A percentile compares a stretch with the other conserved stretches of the same genome.
Evolutionary conservation across 768 basidiomycete genomes (phyloP).

Genomic region (Astraeus odoratus): DNA sequence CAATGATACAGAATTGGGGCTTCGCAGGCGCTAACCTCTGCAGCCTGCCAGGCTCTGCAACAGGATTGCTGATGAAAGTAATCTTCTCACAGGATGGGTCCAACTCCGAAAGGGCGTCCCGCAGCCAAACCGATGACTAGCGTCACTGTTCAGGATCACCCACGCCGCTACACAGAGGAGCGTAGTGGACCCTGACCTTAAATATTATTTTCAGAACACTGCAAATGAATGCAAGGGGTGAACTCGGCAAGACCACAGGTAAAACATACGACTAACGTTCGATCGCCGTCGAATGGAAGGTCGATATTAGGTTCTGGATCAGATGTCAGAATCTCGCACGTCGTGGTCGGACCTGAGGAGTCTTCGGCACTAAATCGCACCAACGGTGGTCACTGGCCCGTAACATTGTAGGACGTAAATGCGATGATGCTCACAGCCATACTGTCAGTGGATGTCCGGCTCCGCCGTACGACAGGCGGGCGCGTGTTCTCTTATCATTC

Average conservation of each 20-base stretch:
- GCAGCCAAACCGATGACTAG: slow-evolving; percentile 79
- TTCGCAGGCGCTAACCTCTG: slow-evolving; percentile 25
- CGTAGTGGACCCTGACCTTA: slow-evolving; percentile 43
- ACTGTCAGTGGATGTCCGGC: slow-evolving; percentile 72
- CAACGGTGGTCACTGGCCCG: slow-evolving; percentile 1
- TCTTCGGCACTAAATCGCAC: slow-evolving; percentile 58
- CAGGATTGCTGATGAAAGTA: slow-evolving; percentile 74
- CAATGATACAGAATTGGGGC: slow-evolving; percentile 75
- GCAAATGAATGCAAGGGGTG: slow-evolving; percentile 3
- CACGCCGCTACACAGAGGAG: not conserved
- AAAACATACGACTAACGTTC: slow-evolving; percentile 36
- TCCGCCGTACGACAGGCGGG: slow-evolving; percentile 81
- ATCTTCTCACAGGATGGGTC: slow-evolving; percentile 84
- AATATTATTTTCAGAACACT: slow-evolving; percentile 81
- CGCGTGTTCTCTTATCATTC: slow-evolving; percentile 64
- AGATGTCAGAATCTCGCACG: slow-evolving; percentile 80
- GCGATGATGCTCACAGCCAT: slow-evolving; percentile 61
- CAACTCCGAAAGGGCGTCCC: slow-evolving; percentile 86
- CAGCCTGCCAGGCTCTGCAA: slow-evolving; percentile 24
- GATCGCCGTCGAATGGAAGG: slow-evolving; percentile 66
- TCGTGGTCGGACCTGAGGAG: slow-evolving; percentile 74
- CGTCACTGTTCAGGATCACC: slow-evolving; percentile 9
- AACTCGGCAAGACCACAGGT: slow-evolving; percentile 1
- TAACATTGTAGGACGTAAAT: not conserved
- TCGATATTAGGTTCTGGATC: slow-evolving; percentile 79